phyloP scores from a whole-genome alignment of 495 filamentous ascomycete species.

The Bombardia bombarda region DNA sequence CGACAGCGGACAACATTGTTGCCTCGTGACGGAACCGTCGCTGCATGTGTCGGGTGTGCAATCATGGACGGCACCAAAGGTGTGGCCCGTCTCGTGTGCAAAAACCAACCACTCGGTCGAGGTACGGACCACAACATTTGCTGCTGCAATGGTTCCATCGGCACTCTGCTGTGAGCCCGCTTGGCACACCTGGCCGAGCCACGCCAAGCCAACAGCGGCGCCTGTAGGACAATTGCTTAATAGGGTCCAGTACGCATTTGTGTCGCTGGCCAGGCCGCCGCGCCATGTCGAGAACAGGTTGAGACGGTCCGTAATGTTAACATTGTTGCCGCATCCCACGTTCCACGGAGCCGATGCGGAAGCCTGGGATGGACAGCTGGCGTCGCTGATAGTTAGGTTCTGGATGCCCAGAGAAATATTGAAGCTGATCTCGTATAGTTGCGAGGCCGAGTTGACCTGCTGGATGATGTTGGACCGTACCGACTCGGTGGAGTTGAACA shows the following conservation, averaged over 20 bases:
- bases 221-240: conserved; percentile 79
- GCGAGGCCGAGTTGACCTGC: conserved; percentile 79
- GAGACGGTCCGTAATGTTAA: conserved; percentile 69
- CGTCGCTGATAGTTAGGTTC: conserved; percentile 69
- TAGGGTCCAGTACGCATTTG: conserved; percentile 89
- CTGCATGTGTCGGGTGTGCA: conserved; percentile 63
- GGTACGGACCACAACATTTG: conserved; percentile 85
- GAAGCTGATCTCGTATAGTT: conserved; percentile 80
- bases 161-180: conserved; percentile 39
- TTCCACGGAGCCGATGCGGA: conserved; percentile 72
- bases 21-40: conserved; percentile 48
- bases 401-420: conserved; percentile 87
- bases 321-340: conserved; percentile 50
- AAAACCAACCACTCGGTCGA: conserved; percentile 91
- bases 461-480: conserved; percentile 67
- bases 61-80: conserved; percentile 93
- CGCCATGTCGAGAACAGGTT: conserved; percentile 88
- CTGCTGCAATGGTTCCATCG: conserved; percentile 64
- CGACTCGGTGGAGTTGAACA: conserved; percentile 54
- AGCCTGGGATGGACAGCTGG: conserved; percentile 57
- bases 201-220: conserved; percentile 84
- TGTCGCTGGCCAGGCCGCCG: conserved; percentile 57
- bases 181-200: conserved; percentile 84
- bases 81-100: conserved; percentile 92
- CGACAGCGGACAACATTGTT: conserved; percentile 82